Percentiles rank a stretch among this genome's conserved stretches.
These are phyloP conservation scores for Ceratonia siliqua DNA, from an alignment of 306 rosid genomes.

Conservation along the genomic window DNA sequence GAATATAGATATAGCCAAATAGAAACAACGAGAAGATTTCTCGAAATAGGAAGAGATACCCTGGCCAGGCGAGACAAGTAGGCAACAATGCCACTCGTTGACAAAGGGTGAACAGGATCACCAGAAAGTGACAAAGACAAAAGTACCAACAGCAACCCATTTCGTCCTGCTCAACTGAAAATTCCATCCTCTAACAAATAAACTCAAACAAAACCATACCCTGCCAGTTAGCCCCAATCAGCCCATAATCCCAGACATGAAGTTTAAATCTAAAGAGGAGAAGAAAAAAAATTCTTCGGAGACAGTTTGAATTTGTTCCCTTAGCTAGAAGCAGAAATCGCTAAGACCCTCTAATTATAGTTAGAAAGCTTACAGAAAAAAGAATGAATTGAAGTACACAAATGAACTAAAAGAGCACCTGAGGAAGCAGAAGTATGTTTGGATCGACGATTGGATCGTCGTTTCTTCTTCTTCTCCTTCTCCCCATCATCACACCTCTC, in stretches of 20 bases:
- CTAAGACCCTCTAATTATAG: slow-evolving; percentile 1
- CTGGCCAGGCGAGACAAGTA: not conserved
- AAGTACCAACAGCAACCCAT: not conserved
- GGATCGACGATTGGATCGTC: slow-evolving; percentile 72
- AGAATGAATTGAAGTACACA: not conserved
- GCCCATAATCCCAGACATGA: not conserved
- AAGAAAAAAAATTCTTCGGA: no score
- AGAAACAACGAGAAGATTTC: not conserved
- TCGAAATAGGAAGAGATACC: not conserved
- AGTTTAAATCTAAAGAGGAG: not conserved
- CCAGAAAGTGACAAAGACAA: not conserved
- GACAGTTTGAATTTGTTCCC: not conserved
- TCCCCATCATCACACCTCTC: slow-evolving; percentile 69
- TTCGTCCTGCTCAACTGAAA: not conserved
- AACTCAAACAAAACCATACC: slow-evolving; percentile 3
- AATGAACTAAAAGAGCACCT: slow-evolving; percentile 29
- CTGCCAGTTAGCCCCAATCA: not conserved
- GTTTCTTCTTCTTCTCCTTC: slow-evolving; percentile 87
- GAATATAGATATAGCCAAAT: not conserved
- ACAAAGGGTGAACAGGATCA: not conserved
- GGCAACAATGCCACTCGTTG: not conserved
- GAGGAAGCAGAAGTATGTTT: slow-evolving; percentile 48
- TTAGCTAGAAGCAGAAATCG: not conserved
- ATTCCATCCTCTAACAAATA: not conserved
- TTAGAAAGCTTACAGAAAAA: not conserved